Base-by-base conservation (phyloP, 2,329 filamentous ascomycete species). In the Tolypocladium cylindrosporum region DNA sequence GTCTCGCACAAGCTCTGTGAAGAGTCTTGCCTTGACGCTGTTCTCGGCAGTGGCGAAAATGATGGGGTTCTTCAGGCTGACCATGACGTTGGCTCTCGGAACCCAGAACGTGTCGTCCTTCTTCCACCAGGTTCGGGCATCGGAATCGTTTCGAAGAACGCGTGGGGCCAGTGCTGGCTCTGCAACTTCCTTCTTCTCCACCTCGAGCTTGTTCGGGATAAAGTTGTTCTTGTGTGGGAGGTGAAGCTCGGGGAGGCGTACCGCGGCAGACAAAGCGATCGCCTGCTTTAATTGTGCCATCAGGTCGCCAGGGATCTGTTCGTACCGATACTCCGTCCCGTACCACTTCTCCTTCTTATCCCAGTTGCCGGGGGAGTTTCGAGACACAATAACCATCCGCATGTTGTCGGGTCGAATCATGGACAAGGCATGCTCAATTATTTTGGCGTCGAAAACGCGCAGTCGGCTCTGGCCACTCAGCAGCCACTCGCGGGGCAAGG, bases 71-170 rank as follows among this genome's bases (percentile, higher is more conserved):
- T 87, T 84, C 63, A 95, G 80, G 64, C 87, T 90, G 62, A 96
- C 84, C 63, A 91, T 83, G 21, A 97, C 77, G 59, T 91, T 94
- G 4, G 90, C 94, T 72, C 96, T 96, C 10, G 94, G 94, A 11
- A 97, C 94, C 92, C 93, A 97, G 73, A 97, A 99, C 0, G 87
- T 91, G 66, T 99, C 94, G 67, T 99, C 94, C 74, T 97, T 97
- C 78, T 99, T 99, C 79, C 87, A 97, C 94, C 94, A 99, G 3
- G 90, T 88, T 37, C 92, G 86, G 1, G 90, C 86, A 40, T 85
- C 77, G 7, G 86, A 80, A 64, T 97, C 93, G 65, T 96, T 91
- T 63, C 92, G 86, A 61, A 99, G 87, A 31, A 99, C 79, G 60
- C 86, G 88, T 0, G 94, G 94, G 0, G 85, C 79, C 57, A 88